Evolutionary conservation across 495 filamentous ascomycete species (phyloP), one percentile per base, ranked within the genome.

Genomic region (Penicillium salamii): DNA sequence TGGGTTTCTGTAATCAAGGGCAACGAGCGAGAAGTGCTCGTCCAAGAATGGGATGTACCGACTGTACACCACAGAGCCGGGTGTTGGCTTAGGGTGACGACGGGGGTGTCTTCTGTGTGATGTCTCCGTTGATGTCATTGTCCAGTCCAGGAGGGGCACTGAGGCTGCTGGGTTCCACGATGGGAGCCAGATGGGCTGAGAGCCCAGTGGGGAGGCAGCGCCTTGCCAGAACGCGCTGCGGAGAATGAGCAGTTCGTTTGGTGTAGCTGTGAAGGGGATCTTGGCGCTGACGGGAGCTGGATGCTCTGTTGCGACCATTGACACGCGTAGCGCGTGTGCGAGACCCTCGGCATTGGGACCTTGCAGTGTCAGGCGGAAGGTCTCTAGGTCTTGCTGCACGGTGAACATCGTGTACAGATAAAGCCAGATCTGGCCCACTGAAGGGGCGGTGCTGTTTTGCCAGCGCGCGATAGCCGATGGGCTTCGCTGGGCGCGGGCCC

Each of bases 11-110:
- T 71, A 78, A 53, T 88, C 77, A 0, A 88, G 70, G 15, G 78
- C 82, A 19, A 80, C 74, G 61, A 88, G 80, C 35, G 79, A 83
- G 55, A 87, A 88, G 47, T 77, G 79, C 68, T 86, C 80, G 35
- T 78, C 62, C n/a, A 88, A 67, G 49, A 86, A 78, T 19, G 84
- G 82, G 53, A 87, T 83, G 55, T 79, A 88, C 15, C 84, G 79
- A 59, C 81, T 84, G 71, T 87, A 88, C 42, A 80, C 71, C 14
- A 85, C 73, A 0, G 76, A 77, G 8, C 82, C 82, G 0, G 83
- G 81, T 11, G 59, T 52, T 3, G 84, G 84, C 67, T 87, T 87
- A 19, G 76, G 65, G 0, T 72, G 76, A 0, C 84, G 81, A 0
- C 77, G 70, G 1, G 83, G 84, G 65, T 87, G 84, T 50, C 77